Evolutionary conservation across 352 stramenopile genomes (phyloP), one percentile per base, ranked within the genome.

Genomic region (Pythium phragmitis): DNA sequence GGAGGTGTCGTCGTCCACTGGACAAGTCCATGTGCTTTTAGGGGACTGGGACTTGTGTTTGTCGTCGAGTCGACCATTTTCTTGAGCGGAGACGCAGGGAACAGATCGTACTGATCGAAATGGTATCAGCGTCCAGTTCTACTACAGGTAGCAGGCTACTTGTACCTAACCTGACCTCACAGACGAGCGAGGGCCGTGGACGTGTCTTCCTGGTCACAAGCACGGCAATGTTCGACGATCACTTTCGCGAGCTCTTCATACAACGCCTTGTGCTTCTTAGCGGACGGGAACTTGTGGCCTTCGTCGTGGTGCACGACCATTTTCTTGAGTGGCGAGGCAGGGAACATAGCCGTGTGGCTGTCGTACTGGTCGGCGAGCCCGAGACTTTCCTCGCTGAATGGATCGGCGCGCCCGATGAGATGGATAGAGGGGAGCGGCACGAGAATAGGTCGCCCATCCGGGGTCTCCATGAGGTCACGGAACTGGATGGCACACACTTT

Each of bases 391-490:
- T 72, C 55, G 49, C 61, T 73, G 12, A 75, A 52, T 26, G 63
- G 55, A 45, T 86, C 77, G 8, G 58, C 63, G 26, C 69, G 69
- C 9, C 75, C 75, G 21, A 82, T 55, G 37, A 86, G 52, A 57
- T 86, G 77, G 46, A 86, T 77, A 13, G 77, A 82, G n/a, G 69
- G 69, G 42, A 73, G 56, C 23, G 61, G 61, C 13, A 73, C 59
- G 0, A 61, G 43, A 21, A 69, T 55, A 4, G 61, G 55, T 17
- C 52, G 62, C 2, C 61, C 59, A 43, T 67, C 51, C 14, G 68
- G 60, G 6, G 62, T 71, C 52, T 79, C 75, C 57, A 83, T 79
- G 13, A 77, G 66, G 12, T 63, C 63, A 19, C 70, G 75, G 19
- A 73, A 69, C 60, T 83, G 67, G 37, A 75, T 55, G 6, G 65